A percentile compares a stretch with the other conserved stretches of the same genome.
Conservation (phyloP, 306 rosid species). For the Acacia melanoxylon region DNA sequence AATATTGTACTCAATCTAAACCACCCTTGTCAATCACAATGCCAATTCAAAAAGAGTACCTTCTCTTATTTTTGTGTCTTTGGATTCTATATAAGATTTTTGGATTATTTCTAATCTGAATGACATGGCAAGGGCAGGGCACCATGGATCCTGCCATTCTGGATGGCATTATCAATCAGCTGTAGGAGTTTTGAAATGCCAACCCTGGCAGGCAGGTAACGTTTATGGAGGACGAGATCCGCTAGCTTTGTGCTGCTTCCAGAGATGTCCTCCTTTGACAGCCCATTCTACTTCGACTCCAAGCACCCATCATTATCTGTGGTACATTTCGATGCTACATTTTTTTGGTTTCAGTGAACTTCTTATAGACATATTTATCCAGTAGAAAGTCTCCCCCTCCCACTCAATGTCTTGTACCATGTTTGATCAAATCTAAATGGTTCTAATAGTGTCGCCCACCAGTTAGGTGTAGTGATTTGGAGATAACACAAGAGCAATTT, state of each 20-base stretch:
- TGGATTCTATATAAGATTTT: background rate
- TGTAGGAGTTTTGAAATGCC: slow-evolving; percentile 38
- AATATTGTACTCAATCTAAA: background rate
- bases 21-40: background rate
- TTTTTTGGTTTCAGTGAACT: too few species aligned
- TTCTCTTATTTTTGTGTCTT: background rate
- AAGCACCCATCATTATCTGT: slow-evolving; percentile 43
- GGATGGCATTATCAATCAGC: slow-evolving; percentile 41
- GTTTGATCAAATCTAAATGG: too few species aligned
- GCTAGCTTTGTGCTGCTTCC: slow-evolving; percentile 39
- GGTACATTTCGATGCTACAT: slow-evolving; percentile 3
- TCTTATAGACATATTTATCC: too few species aligned
- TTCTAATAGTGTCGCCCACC: too few species aligned
- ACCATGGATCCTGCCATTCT: slow-evolving; percentile 39
- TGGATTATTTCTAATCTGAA: background rate
- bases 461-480: too few species aligned
- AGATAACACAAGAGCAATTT: too few species aligned
- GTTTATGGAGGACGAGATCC: slow-evolving; percentile 42
- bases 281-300: slow-evolving; percentile 41
- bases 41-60: background rate
- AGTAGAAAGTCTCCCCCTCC: too few species aligned
- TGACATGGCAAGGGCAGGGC: slow-evolving; percentile 7
- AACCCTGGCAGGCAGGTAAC: slow-evolving; percentile 45
- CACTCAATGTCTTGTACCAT: too few species aligned
- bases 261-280: slow-evolving; percentile 40